Base-by-base conservation (phyloP, 805 yeast species). In the Candida germanica region DNA sequence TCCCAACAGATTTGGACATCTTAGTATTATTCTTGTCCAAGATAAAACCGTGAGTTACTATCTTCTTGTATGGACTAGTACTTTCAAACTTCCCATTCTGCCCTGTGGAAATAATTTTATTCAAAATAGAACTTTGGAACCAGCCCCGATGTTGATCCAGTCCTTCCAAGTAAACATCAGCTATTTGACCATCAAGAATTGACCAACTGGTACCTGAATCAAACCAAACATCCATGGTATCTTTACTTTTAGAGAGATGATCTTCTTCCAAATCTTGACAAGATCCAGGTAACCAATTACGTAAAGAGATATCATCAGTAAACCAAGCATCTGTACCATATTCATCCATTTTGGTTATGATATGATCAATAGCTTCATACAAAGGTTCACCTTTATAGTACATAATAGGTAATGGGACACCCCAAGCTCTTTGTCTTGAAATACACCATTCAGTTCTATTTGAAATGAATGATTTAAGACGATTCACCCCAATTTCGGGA, bases 71-170 rank as follows among this genome's bases (percentile, higher is more conserved):
- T 0, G 98, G 98, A 1, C 64, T 62, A 3, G 49, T 51, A 0
- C 64, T 45, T 24, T 61, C 49, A 44, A 59, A 62, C 7, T 33
- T 43, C 3, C 56, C 56, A 10, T 62, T 51, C 3, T 83, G 84
- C 2, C 71, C 71, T 1, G 69, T 61, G 1, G 66, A 61, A n/a
- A 67, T 65, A 15, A 87, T 73, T 51, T 79, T 84, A 16, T 94
- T 88, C 39, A 93, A 64, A 18, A 93, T 62, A 1, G 96, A 87
- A 21, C 96, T 86, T 64, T 93, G 99, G 57, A 93, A 93, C 99
- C 99, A 93, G 1, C 99, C 99, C 42, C 99, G 75, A 54, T 93
- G 98, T 59, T 93, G 99, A 54, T 93, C 99, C n/a, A 89, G 78
- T 2, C 99, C 99, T 66, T 93, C 99, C 10, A 91, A 59, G 53